These are phyloP conservation scores for Teratosphaeria zuluensis DNA, from an alignment of 2,329 filamentous ascomycete species.

Conservation along the genomic window DNA sequence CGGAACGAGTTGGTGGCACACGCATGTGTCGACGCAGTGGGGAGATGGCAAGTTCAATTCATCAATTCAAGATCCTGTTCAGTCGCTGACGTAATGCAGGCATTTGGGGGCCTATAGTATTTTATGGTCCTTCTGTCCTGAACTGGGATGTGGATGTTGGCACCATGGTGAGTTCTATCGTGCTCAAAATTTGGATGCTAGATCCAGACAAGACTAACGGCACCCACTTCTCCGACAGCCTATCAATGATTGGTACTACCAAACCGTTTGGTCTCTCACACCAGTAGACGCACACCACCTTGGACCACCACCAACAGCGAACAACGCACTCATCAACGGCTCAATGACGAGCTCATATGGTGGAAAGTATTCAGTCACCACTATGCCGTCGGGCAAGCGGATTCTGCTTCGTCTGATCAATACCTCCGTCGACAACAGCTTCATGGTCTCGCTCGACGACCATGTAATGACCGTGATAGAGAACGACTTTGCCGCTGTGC, in stretches of 20 bases:
- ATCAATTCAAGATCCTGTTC: conserved; percentile 41
- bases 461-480: conserved; percentile 1
- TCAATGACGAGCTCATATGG: conserved; percentile 45
- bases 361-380: conserved; percentile 44
- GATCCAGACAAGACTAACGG: background rate
- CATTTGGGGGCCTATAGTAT: conserved; percentile 41
- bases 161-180: background rate
- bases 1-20: conserved; percentile 1
- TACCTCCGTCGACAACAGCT: background rate
- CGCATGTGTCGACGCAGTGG: background rate
- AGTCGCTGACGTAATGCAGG: conserved; percentile 54
- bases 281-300: conserved; percentile 20
- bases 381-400: conserved; percentile 27
- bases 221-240: conserved; percentile 4
- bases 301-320: conserved; percentile 17
- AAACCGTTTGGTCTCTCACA: conserved; percentile 22
- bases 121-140: conserved; percentile 28
- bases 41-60: conserved; percentile 25
- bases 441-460: conserved; percentile 1
- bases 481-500: background rate
- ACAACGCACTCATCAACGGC: conserved; percentile 25
- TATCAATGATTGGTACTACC: conserved; percentile 16
- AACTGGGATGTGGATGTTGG: conserved; percentile 28
- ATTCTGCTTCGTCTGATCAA: background rate
- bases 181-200: background rate